Evolutionary conservation across 2,329 filamentous ascomycete species (phyloP).

Genomic region (Coniochaeta sp.): DNA sequence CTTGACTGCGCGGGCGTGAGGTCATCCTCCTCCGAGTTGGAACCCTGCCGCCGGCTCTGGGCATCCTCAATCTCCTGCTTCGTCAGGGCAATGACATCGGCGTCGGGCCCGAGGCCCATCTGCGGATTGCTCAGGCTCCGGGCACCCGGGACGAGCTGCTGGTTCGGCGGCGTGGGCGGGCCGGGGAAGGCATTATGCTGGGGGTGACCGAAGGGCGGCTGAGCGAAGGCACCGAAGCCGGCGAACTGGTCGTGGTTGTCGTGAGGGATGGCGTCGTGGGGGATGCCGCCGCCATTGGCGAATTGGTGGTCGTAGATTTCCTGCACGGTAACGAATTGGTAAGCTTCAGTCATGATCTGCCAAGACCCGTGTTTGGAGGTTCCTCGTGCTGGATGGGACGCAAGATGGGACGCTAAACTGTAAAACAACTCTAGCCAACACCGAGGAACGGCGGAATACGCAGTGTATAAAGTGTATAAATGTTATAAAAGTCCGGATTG

Average conservation of each 20-base stretch:
- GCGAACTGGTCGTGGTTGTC: conserved; percentile 42
- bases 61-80: conserved; percentile 30
- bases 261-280: conserved; percentile 15
- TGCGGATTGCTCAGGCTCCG: conserved; percentile 19
- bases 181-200: conserved; percentile 30
- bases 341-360: conserved; percentile 16
- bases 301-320: conserved; percentile 41
- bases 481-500: neutral
- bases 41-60: conserved; percentile 29
- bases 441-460: conserved; percentile 9
- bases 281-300: conserved; percentile 19
- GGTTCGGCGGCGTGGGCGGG: conserved; percentile 45
- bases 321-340: conserved; percentile 33
- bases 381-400: conserved; percentile 13
- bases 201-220: conserved; percentile 30
- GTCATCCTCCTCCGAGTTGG: conserved; percentile 49
- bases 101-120: conserved; percentile 16
- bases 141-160: conserved; percentile 14
- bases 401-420: conserved; percentile 18
- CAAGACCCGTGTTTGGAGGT: neutral
- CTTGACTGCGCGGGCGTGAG: conserved; percentile 51
- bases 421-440: conserved; percentile 12
- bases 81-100: conserved; percentile 25
- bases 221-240: conserved; percentile 36
- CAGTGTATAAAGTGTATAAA: conserved; percentile 9